phyloP scores from a whole-genome alignment of 257 asterid genomes.

The Solanum phureja region DNA sequence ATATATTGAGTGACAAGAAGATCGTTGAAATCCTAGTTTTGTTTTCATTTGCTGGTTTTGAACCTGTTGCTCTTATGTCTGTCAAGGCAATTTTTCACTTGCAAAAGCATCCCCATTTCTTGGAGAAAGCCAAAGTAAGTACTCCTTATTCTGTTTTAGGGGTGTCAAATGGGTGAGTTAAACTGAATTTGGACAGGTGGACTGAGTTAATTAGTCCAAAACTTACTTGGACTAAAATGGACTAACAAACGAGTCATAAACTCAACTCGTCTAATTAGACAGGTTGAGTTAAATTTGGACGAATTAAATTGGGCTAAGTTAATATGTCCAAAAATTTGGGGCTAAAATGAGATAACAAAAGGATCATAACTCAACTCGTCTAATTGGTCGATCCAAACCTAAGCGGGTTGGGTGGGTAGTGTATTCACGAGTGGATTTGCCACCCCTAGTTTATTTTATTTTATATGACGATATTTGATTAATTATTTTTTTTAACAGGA shows the following conservation, averaged over 20 bases:
- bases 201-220: too few species aligned
- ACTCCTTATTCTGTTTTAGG: background rate
- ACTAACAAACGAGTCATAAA: too few species aligned
- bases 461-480: background rate
- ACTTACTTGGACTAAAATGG: too few species aligned
- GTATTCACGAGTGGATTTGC: background rate
- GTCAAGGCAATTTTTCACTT: background rate
- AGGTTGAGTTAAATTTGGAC: too few species aligned
- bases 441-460: background rate
- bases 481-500: background rate
- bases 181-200: accelerated
- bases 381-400: background rate
- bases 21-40: background rate
- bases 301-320: too few species aligned
- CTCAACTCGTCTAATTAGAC: too few species aligned
- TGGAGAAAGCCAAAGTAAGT: background rate
- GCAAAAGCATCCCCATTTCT: background rate
- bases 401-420: background rate
- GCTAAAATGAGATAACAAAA: background rate
- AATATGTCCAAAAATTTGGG: background rate
- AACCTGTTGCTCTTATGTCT: background rate
- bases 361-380: too few species aligned
- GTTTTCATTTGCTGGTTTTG: constrained; percentile 1
- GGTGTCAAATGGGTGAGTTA: too few species aligned
- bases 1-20: background rate